Conservation (phyloP, 1,284 basidiomycete species). For the Leccinum fallax region DNA sequence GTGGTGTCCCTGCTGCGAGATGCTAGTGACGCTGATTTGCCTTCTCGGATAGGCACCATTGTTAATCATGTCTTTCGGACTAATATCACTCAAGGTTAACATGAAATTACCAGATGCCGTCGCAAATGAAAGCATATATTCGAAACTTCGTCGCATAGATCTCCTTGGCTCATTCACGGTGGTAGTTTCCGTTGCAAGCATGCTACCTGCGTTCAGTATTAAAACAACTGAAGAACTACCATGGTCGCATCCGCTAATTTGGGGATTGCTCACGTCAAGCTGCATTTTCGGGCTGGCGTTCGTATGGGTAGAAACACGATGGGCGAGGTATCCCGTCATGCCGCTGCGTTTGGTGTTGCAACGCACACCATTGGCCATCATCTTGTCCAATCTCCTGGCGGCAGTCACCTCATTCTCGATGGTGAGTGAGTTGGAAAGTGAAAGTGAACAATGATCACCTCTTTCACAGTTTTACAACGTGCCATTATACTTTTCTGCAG, state of each 20-base stretch:
- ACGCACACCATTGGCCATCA: neutral
- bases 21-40: neutral
- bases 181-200: neutral
- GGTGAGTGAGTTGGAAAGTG: neutral
- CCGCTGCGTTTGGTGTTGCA: neutral
- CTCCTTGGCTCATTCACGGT: slow-evolving; percentile 53
- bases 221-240: neutral
- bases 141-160: slow-evolving; percentile 70
- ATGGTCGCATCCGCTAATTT: neutral
- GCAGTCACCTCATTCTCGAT: neutral
- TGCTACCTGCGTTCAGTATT: neutral
- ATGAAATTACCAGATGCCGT: slow-evolving; percentile 63
- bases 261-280: neutral
- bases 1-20: neutral
- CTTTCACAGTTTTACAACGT: neutral
- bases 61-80: neutral
- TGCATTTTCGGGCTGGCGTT: neutral
- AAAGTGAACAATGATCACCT: neutral
- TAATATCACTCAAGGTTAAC: slow-evolving; percentile 33
- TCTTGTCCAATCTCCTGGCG: neutral
- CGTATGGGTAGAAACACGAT: neutral
- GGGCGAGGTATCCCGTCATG: neutral
- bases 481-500: neutral
- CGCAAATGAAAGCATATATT: slow-evolving; percentile 54
- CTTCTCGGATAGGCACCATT: neutral